Conservation (phyloP, 1,284 basidiomycete genomes). For the Cystobasidium sp. region DNA sequence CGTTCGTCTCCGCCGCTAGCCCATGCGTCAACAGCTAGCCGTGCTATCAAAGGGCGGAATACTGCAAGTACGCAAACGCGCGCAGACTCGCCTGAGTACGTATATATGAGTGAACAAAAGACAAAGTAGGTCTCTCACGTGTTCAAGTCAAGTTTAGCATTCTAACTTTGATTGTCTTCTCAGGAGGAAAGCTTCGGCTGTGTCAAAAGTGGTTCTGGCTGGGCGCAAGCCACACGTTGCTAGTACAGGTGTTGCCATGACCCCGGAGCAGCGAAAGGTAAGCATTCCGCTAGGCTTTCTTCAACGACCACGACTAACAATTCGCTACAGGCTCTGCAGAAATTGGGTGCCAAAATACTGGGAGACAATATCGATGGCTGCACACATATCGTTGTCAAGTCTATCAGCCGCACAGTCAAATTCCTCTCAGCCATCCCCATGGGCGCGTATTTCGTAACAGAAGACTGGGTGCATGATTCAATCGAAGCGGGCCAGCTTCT, state of each 20-base stretch:
- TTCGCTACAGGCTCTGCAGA: slow-evolving; percentile 62
- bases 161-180: background rate
- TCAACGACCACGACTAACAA: too few species aligned
- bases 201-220: slow-evolving; percentile 22
- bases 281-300: slow-evolving; percentile 13
- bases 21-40: background rate
- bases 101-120: slow-evolving; percentile 9
- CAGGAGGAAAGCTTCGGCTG: background rate
- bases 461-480: slow-evolving; percentile 70
- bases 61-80: background rate
- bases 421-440: slow-evolving; percentile 68
- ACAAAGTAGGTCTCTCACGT: slow-evolving; percentile 10
- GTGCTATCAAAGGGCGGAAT: slow-evolving; percentile 24
- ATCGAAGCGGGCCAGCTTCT: slow-evolving; percentile 65
- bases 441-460: slow-evolving; percentile 67
- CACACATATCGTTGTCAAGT: slow-evolving; percentile 72
- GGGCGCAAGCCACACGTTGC: slow-evolving; percentile 46
- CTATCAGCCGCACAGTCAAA: slow-evolving; percentile 77
- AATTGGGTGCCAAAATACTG: slow-evolving; percentile 67
- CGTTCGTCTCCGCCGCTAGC: background rate
- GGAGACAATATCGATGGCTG: slow-evolving; percentile 69
- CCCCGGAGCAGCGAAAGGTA: slow-evolving; percentile 31
- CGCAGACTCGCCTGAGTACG: background rate
- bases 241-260: slow-evolving; percentile 51
- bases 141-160: background rate